A percentile compares a stretch with the other conserved stretches of the same genome.
Conservation (phyloP, 768 basidiomycete species). For the Wakefieldia striispora region DNA sequence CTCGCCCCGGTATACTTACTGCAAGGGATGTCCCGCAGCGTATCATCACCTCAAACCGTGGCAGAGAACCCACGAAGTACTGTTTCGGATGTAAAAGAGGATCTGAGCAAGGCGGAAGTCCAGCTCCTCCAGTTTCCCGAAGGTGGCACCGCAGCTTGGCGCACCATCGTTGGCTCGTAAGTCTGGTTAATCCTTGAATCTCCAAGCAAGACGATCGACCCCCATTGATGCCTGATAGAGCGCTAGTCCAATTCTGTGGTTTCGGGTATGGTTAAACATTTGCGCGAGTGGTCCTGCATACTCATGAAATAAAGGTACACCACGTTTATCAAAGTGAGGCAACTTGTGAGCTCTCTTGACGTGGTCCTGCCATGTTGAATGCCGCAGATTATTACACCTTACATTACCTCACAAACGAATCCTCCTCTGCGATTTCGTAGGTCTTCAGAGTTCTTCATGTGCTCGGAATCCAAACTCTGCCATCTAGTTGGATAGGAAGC, state of each 20-base stretch:
- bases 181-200: neutral
- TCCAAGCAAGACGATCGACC: neutral
- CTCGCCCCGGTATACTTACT: neutral
- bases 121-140: slow-evolving; percentile 23
- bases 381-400: slow-evolving; percentile 38
- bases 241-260: slow-evolving; percentile 31
- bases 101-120: neutral
- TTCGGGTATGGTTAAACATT: slow-evolving; percentile 30
- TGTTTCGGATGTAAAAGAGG: slow-evolving; percentile 1
- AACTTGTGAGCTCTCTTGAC: neutral
- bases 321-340: slow-evolving; percentile 39
- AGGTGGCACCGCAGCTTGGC: slow-evolving; percentile 29
- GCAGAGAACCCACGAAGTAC: neutral
- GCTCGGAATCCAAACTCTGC: neutral
- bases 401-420: slow-evolving; percentile 33
- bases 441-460: slow-evolving; percentile 5
- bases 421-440: slow-evolving; percentile 37
- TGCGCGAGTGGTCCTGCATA: neutral
- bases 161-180: slow-evolving; percentile 23
- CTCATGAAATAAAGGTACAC: slow-evolving; percentile 27
- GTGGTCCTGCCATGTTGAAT: neutral
- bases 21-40: slow-evolving; percentile 5
- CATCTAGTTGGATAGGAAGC: slow-evolving; percentile 44
- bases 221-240: slow-evolving; percentile 14
- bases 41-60: neutral